Evolutionary conservation across 208 protist species (phyloP).

Genomic region (Wallacemonas sp.): DNA sequence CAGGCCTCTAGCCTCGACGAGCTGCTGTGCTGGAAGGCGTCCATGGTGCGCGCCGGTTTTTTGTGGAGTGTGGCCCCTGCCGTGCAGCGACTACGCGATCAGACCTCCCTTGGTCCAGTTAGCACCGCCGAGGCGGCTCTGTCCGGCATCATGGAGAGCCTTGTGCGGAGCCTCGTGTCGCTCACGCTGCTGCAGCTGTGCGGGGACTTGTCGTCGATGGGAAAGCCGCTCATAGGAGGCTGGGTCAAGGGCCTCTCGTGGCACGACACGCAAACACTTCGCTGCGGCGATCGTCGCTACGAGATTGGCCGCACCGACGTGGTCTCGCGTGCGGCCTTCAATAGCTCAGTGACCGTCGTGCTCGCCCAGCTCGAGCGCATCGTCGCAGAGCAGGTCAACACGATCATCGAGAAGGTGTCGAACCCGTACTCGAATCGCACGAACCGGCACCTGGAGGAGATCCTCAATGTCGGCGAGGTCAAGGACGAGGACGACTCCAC

Average conservation of each 20-base stretch:
- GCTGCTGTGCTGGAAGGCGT: constrained; percentile 20
- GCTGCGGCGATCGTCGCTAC: not conserved
- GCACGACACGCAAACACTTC: not conserved
- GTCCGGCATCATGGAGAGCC: not conserved
- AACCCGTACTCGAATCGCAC: not conserved
- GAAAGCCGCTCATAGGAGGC: constrained; percentile 7
- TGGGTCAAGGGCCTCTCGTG: constrained; percentile 3
- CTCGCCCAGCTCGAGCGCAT: not conserved
- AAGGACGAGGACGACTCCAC: not conserved
- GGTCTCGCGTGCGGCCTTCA: constrained; percentile 1
- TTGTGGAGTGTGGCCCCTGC: constrained; percentile 16
- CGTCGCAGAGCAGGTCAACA: constrained; percentile 2
- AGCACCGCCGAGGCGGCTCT: not conserved
- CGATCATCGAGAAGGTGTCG: not conserved
- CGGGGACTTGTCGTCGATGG: not conserved
- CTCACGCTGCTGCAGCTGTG: not conserved
- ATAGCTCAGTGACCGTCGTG: not conserved
- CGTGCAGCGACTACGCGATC: not conserved
- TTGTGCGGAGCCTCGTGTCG: not conserved
- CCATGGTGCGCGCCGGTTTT: constrained; percentile 15
- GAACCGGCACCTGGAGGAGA: constrained; percentile 5
- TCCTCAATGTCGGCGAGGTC: not conserved
- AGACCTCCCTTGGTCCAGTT: not conserved
- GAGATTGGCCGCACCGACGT: not conserved
- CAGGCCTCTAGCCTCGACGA: not conserved